Conservation (phyloP, 805 yeast genomes). For the Saturnispora zaruensis region DNA sequence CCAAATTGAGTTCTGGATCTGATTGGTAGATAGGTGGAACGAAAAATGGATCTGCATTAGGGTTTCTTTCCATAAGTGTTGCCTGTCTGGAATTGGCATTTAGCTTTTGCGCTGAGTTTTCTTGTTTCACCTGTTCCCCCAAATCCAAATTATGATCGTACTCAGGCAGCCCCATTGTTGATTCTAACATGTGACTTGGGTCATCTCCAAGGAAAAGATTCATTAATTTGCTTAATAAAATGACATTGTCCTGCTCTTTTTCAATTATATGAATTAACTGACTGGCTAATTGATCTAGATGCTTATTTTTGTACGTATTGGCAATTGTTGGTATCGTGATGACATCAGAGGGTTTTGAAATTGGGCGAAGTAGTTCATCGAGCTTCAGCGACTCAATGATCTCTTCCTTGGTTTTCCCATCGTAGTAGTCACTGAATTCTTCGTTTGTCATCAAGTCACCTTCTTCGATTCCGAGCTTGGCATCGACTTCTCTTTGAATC, state of each 20-base stretch:
- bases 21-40: constrained; percentile 44
- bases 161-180: constrained; percentile 53
- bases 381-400: constrained; percentile 44
- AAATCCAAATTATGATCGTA: constrained; percentile 57
- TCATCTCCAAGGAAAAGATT: constrained; percentile 84
- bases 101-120: constrained; percentile 17
- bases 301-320: constrained; percentile 51
- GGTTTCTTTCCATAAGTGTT: constrained; percentile 9
- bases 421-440: constrained; percentile 14
- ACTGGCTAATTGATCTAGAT: constrained; percentile 52
- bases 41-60: constrained; percentile 51
- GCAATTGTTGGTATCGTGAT: constrained; percentile 61
- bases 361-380: constrained; percentile 61
- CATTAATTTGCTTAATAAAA: constrained; percentile 59
- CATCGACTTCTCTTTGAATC: constrained; percentile 23
- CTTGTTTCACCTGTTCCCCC: constrained; percentile 18
- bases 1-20: constrained; percentile 39
- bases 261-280: constrained; percentile 74
- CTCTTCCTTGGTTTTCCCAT: constrained; percentile 16
- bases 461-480: constrained; percentile 22
- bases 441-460: constrained; percentile 8
- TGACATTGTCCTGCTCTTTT: constrained; percentile 71
- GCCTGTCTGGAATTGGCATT: constrained; percentile 14
- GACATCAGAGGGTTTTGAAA: constrained; percentile 72
- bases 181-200: constrained; percentile 56